A percentile compares a stretch with the other conserved stretches of the same genome.
Conservation (phyloP, 2,329 filamentous ascomycete species). For the Dactylellina parvicollis region DNA sequence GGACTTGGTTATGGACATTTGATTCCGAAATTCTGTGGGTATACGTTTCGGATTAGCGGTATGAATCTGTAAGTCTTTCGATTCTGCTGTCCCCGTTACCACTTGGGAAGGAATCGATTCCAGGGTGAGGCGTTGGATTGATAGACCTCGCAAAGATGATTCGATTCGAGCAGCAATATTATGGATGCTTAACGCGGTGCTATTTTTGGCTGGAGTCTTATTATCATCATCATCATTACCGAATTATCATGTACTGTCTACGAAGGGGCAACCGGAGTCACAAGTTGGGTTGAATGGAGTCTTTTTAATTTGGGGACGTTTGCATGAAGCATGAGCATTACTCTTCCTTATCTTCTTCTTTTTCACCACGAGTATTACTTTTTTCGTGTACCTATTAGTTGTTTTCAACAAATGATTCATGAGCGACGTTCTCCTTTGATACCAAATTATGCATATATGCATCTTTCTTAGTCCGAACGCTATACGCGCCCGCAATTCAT, state of each 20-base stretch:
- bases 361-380: neutral
- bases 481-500: neutral
- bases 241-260: conserved; percentile 25
- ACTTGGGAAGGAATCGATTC: neutral
- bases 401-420: conserved; percentile 9
- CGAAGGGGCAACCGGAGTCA: conserved; percentile 11
- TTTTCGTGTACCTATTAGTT: conserved; percentile 34
- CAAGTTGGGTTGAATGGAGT: neutral
- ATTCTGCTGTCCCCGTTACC: too few relatives aligned
- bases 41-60: neutral
- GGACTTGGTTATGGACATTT: conserved; percentile 45
- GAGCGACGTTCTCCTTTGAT: conserved; percentile 19
- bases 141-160: neutral
- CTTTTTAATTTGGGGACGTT: conserved; percentile 18
- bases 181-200: neutral
- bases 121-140: neutral
- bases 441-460: neutral
- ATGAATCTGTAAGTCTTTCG: neutral
- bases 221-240: conserved; percentile 16
- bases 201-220: conserved; percentile 15
- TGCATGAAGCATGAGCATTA: conserved; percentile 3
- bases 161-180: conserved; percentile 14
- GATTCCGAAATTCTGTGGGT: neutral
- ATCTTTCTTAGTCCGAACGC: neutral
- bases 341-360: neutral